phyloP scores from a whole-genome alignment of 805 yeast species.

The Citeromyces matritensis region DNA sequence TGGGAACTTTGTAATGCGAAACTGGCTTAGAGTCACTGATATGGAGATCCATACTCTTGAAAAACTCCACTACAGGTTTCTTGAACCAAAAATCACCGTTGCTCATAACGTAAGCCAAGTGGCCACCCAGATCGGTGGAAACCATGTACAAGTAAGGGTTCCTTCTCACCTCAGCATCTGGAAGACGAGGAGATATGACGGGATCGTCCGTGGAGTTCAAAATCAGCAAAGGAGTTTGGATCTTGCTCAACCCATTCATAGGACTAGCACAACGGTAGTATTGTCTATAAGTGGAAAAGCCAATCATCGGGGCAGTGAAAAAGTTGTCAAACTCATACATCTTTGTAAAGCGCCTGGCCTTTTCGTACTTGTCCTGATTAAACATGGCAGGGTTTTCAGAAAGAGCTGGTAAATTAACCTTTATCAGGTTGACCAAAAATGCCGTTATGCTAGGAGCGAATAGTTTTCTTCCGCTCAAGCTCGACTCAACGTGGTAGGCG shows the following conservation, averaged over 20 bases:
- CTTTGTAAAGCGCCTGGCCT: slow-evolving; percentile 18
- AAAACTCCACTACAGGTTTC: slow-evolving; percentile 22
- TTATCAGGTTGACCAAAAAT: slow-evolving; percentile 24
- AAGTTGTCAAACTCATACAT: slow-evolving; percentile 44
- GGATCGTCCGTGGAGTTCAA: slow-evolving; percentile 58
- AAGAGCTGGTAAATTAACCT: slow-evolving; percentile 24
- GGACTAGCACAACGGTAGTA: slow-evolving; percentile 60
- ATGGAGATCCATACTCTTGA: slow-evolving; percentile 17
- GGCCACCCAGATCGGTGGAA: slow-evolving; percentile 59
- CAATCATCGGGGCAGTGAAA: slow-evolving; percentile 48
- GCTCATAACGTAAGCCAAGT: slow-evolving; percentile 34
- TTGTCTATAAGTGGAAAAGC: slow-evolving; percentile 43
- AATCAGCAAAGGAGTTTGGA: slow-evolving; percentile 48
- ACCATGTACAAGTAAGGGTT: slow-evolving; percentile 47
- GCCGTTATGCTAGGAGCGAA: slow-evolving; percentile 25
- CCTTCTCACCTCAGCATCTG: slow-evolving; percentile 26
- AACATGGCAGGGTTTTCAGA: slow-evolving; percentile 13
- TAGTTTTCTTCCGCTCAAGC: slow-evolving; percentile 21
- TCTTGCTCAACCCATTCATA: slow-evolving; percentile 32
- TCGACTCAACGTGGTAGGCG: slow-evolving; percentile 21
- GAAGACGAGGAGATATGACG: slow-evolving; percentile 37
- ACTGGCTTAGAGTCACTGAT: too few species aligned
- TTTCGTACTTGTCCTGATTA: slow-evolving; percentile 11
- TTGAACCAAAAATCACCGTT: slow-evolving; percentile 33
- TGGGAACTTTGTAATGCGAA: too few species aligned